Conservation (phyloP, 208 protist genomes). For the Novymonas esmeraldas region DNA sequence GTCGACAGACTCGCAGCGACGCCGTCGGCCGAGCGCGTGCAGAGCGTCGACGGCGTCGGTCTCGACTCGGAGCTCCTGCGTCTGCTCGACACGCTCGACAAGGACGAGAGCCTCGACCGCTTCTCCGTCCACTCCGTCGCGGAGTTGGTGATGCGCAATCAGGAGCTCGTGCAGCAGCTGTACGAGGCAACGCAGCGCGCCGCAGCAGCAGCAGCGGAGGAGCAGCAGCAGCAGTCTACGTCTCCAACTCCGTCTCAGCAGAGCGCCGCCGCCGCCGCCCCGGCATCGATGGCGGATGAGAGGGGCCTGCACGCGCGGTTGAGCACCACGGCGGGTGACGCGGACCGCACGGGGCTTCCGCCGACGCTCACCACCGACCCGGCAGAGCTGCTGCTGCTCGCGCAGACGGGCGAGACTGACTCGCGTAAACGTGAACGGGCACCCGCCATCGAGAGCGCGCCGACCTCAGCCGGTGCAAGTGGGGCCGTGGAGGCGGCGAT, state of each 20-base stretch:
- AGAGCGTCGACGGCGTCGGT: slow-evolving; percentile 33
- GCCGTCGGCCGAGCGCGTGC: not conserved
- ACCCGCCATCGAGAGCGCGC: not conserved
- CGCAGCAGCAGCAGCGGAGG: slow-evolving; percentile 27
- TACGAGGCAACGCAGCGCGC: slow-evolving; percentile 57
- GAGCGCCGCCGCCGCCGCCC: too few species aligned
- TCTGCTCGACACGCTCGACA: slow-evolving; percentile 54
- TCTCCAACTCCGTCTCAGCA: too few species aligned
- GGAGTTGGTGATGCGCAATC: slow-evolving; percentile 74
- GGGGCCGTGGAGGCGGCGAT: not conserved
- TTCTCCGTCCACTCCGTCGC: slow-evolving; percentile 72
- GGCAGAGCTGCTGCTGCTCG: slow-evolving; percentile 9
- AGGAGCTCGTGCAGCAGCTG: slow-evolving; percentile 76
- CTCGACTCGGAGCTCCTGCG: slow-evolving; percentile 38
- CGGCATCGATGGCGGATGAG: too few species aligned
- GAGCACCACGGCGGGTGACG: not conserved
- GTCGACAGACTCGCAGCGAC: not conserved
- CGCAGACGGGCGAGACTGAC: not conserved
- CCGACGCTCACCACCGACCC: slow-evolving; percentile 13
- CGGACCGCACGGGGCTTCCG: not conserved
- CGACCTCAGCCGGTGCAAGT: not conserved
- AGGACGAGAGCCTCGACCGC: slow-evolving; percentile 60
- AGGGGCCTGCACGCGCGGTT: too few species aligned
- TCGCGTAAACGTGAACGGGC: slow-evolving; percentile 13
- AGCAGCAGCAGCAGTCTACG: slow-evolving; percentile 4